Evolutionary conservation across 306 rosid species (phyloP).

Genomic region (Cicer chorassanicum): DNA sequence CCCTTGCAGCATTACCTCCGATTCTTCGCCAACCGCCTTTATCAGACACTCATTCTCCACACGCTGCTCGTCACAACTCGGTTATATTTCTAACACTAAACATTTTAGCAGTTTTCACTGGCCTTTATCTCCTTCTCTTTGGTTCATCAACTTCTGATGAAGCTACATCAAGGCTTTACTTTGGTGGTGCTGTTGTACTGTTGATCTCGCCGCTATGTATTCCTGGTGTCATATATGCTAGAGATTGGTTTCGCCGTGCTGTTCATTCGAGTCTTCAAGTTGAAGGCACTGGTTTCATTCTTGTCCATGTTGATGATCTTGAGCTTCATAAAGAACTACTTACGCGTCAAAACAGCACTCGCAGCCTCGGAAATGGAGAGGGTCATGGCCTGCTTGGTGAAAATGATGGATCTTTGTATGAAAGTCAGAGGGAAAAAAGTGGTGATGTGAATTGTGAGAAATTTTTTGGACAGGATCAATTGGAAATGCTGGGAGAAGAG

Average conservation of each 20-base stretch:
- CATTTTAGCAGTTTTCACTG: slow-evolving; percentile 75
- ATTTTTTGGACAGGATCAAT: slow-evolving; percentile 59
- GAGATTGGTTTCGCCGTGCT: slow-evolving; percentile 63
- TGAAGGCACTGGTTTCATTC: slow-evolving; percentile 65
- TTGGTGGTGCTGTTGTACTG: slow-evolving; percentile 72
- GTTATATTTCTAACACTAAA: slow-evolving; percentile 71
- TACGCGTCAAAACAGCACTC: slow-evolving; percentile 51
- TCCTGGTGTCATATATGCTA: slow-evolving; percentile 81
- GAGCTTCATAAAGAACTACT: slow-evolving; percentile 90
- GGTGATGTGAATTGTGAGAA: slow-evolving; percentile 51
- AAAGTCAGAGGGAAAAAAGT: slow-evolving; percentile 38
- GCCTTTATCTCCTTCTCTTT: slow-evolving; percentile 79
- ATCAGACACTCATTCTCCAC: slow-evolving; percentile 65
- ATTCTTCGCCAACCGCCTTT: slow-evolving; percentile 81
- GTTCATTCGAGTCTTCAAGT: slow-evolving; percentile 62
- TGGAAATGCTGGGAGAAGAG: slow-evolving; percentile 86
- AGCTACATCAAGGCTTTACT: slow-evolving; percentile 55
- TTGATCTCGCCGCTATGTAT: slow-evolving; percentile 70
- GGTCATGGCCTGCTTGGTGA: slow-evolving; percentile 35
- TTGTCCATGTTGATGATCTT: slow-evolving; percentile 82
- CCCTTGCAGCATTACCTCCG: slow-evolving; percentile 69
- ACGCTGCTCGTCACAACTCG: slow-evolving; percentile 69
- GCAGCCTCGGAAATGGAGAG: slow-evolving; percentile 48
- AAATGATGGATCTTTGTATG: slow-evolving; percentile 39
- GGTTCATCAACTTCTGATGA: slow-evolving; percentile 56